Evolutionary conservation across 495 filamentous ascomycete genomes (phyloP).

Genomic region (Chaetomidium leptoderma): DNA sequence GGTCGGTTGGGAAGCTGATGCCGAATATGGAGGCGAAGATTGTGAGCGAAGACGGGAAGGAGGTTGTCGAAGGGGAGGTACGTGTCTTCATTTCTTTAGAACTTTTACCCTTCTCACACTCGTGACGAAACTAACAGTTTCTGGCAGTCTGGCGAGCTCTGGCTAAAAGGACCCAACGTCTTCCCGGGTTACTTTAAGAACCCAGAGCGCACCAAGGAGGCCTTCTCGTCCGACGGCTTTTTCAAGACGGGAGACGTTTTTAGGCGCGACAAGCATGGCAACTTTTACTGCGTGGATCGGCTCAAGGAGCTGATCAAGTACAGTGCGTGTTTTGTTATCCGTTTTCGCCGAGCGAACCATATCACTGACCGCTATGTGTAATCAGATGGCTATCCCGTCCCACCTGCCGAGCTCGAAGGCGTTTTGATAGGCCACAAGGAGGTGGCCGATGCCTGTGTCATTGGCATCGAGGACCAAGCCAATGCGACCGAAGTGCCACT

Average conservation of each 20-base stretch:
- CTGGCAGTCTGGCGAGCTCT: slow-evolving; percentile 62
- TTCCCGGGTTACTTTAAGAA: slow-evolving; percentile 78
- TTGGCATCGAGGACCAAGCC: slow-evolving; percentile 66
- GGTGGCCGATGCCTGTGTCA: slow-evolving; percentile 80
- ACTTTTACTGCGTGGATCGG: slow-evolving; percentile 67
- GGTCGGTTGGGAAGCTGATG: slow-evolving; percentile 74
- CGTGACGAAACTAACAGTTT: background rate
- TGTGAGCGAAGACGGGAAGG: slow-evolving; percentile 58
- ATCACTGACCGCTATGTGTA: slow-evolving; percentile 9
- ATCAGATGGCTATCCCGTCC: slow-evolving; percentile 83
- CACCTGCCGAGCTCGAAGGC: slow-evolving; percentile 85
- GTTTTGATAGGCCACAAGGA: slow-evolving; percentile 63
- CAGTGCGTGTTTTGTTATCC: slow-evolving; percentile 32
- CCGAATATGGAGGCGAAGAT: slow-evolving; percentile 84
- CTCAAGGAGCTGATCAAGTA: slow-evolving; percentile 92
- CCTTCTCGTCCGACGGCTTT: slow-evolving; percentile 68
- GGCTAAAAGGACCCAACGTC: slow-evolving; percentile 71
- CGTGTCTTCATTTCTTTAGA: slow-evolving; percentile 1
- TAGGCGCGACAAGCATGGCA: slow-evolving; percentile 52
- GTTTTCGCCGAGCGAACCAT: background rate
- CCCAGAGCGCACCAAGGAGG: slow-evolving; percentile 55
- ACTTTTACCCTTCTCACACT: background rate
- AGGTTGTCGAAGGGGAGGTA: slow-evolving; percentile 50
- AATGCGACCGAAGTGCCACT: slow-evolving; percentile 77
- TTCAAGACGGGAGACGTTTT: slow-evolving; percentile 81